Percentiles rank a stretch among this genome's conserved stretches.
Conservation (phyloP, 805 yeast species). For the Peterozyma toletana region DNA sequence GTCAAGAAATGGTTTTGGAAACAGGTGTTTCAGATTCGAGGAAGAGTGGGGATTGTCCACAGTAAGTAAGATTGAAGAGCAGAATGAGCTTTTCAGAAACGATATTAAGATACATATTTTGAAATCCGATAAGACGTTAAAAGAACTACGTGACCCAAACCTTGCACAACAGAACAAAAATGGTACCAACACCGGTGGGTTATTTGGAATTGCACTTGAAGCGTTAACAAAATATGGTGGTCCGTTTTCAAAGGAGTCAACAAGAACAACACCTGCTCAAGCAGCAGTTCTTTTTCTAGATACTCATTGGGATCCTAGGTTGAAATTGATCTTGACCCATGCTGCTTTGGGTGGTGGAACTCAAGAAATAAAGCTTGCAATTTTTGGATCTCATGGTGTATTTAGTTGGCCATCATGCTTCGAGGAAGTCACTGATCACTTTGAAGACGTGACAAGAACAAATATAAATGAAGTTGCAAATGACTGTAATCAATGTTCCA, state of each 20-base stretch:
- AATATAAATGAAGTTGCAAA: conserved; percentile 76
- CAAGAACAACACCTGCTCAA: conserved; percentile 43
- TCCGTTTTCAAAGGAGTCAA: conserved; percentile 32
- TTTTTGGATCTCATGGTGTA: conserved; percentile 89
- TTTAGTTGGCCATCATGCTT: conserved; percentile 89
- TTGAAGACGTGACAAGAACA: conserved; percentile 64
- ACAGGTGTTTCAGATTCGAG: conserved; percentile 66
- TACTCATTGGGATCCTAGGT: conserved; percentile 67
- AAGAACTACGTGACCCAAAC: conserved; percentile 69
- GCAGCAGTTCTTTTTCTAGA: conserved; percentile 86
- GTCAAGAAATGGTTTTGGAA: conserved; percentile 70
- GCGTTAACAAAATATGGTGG: conserved; percentile 52
- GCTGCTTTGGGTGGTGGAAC: conserved; percentile 94
- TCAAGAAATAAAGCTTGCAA: conserved; percentile 65
- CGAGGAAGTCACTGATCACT: conserved; percentile 61
- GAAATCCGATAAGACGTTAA: conserved; percentile 56
- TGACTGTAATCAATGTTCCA: conserved; percentile 77
- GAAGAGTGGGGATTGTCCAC: conserved; percentile 59
- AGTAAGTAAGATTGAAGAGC: conserved; percentile 35
- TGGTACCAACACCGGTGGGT: conserved; percentile 68
- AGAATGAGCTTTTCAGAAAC: conserved; percentile 24
- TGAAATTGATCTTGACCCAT: conserved; percentile 65
- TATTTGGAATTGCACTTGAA: conserved; percentile 76
- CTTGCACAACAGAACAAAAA: conserved; percentile 79
- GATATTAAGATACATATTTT: conserved; percentile 77